phyloP scores from a whole-genome alignment of 352 stramenopile species.

The Phytophthora rubi region DNA sequence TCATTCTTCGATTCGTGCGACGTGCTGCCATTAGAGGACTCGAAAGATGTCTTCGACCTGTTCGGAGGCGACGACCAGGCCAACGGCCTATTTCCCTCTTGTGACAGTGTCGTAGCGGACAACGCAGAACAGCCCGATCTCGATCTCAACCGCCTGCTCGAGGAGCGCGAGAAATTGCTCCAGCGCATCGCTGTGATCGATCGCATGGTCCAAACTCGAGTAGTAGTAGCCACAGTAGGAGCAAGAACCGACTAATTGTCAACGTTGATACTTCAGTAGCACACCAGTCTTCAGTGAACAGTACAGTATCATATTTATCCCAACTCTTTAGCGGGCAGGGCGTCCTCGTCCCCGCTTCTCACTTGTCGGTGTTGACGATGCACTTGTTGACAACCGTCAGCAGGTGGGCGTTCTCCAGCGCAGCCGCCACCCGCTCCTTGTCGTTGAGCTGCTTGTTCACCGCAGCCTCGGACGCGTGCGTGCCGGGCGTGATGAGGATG shows the following conservation, averaged over 20 bases:
- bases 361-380: slow-evolving; percentile 93
- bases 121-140: slow-evolving; percentile 1
- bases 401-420: slow-evolving; percentile 96
- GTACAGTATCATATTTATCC: slow-evolving; percentile 44
- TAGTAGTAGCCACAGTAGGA: slow-evolving; percentile 12
- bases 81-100: slow-evolving; percentile 2
- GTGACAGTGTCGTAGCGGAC: neutral
- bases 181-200: slow-evolving; percentile 52
- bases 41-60: slow-evolving; percentile 40
- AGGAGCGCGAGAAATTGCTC: slow-evolving; percentile 45
- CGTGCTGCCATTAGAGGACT: slow-evolving; percentile 41
- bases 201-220: slow-evolving; percentile 28
- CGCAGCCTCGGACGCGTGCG: slow-evolving; percentile 94
- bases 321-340: slow-evolving; percentile 3
- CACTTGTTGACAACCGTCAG: slow-evolving; percentile 97
- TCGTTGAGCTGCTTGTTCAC: slow-evolving; percentile 98
- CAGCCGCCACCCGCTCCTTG: slow-evolving; percentile 96
- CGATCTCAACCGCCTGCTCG: slow-evolving; percentile 38
- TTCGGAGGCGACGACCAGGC: slow-evolving; percentile 23
- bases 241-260: neutral
- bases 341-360: neutral
- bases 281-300: slow-evolving; percentile 24
- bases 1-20: slow-evolving; percentile 27
- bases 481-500: slow-evolving; percentile 94
- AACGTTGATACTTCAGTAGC: slow-evolving; percentile 8